These are phyloP conservation scores for Sporothrix mexicana DNA, from an alignment of 2,329 filamentous ascomycete species.

Conservation along the genomic window DNA sequence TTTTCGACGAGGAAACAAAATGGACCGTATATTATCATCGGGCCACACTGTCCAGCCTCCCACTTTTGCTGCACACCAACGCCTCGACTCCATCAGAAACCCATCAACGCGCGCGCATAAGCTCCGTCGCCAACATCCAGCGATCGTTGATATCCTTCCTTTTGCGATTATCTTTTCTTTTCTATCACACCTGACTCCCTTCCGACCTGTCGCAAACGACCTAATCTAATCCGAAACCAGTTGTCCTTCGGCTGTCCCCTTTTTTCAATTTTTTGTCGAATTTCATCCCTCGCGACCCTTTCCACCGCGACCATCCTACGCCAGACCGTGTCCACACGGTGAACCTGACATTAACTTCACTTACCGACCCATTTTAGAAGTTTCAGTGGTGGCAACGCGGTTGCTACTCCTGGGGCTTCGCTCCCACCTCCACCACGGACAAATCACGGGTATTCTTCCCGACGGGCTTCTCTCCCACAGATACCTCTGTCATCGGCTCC, in stretches of 20 bases:
- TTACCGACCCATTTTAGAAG: slow-evolving; percentile 20
- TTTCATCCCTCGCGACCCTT: not conserved
- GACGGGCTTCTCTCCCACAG: slow-evolving; percentile 31
- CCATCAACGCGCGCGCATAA: slow-evolving; percentile 31
- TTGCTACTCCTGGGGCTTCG: slow-evolving; percentile 34
- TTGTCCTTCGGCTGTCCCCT: not conserved
- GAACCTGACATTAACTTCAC: not conserved
- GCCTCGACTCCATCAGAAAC: slow-evolving; percentile 22
- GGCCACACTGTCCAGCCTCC: slow-evolving; percentile 40
- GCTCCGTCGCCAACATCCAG: slow-evolving; percentile 29
- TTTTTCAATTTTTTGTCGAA: slow-evolving; percentile 8
- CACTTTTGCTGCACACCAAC: slow-evolving; percentile 34
- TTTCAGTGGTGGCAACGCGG: slow-evolving; percentile 34
- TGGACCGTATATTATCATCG: slow-evolving; percentile 38
- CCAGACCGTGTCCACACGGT: slow-evolving; percentile 12
- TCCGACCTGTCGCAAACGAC: not conserved
- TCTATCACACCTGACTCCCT: not conserved
- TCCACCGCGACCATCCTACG: not conserved
- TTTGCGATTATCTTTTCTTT: not conserved
- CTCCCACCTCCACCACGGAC: slow-evolving; percentile 34
- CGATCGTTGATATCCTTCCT: slow-evolving; percentile 27
- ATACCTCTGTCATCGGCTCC: slow-evolving; percentile 23
- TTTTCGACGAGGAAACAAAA: slow-evolving; percentile 15
- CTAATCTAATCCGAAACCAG: not conserved
- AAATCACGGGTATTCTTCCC: slow-evolving; percentile 34